A percentile compares a stretch with the other conserved stretches of the same genome.
phyloP scores from a whole-genome alignment of 2,329 filamentous ascomycete species.

The Pyricularia sp. region DNA sequence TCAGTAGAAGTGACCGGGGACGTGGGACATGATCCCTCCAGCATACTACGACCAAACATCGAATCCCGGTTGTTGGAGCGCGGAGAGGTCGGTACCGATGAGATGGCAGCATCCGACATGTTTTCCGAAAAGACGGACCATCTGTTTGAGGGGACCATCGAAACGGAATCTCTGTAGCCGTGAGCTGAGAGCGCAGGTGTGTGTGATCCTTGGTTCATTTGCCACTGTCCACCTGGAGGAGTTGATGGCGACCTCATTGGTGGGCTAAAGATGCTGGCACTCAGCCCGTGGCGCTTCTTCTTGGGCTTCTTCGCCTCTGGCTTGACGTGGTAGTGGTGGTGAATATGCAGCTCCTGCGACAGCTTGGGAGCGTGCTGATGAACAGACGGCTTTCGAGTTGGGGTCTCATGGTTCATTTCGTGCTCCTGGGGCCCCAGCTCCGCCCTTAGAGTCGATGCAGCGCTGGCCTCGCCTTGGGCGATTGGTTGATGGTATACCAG shows the following conservation, averaged over 20 bases:
- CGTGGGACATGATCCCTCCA: slow-evolving; percentile 59
- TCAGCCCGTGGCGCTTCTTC: slow-evolving; percentile 58
- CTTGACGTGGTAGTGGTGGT: slow-evolving; percentile 80
- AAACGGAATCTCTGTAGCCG: slow-evolving; percentile 35
- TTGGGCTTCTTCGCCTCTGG: slow-evolving; percentile 43
- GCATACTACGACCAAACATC: slow-evolving; percentile 62
- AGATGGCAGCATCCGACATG: slow-evolving; percentile 51
- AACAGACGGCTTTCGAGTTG: neutral
- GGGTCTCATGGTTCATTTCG: neutral
- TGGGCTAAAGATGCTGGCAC: slow-evolving; percentile 48
- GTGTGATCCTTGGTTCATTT: slow-evolving; percentile 24
- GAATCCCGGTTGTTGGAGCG: slow-evolving; percentile 59
- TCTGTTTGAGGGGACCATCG: slow-evolving; percentile 34
- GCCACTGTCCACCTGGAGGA: slow-evolving; percentile 24
- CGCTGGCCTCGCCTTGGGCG: slow-evolving; percentile 23
- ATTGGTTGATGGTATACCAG: slow-evolving; percentile 66
- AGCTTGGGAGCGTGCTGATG: slow-evolving; percentile 18
- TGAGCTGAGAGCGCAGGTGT: slow-evolving; percentile 28
- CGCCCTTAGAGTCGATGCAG: slow-evolving; percentile 48
- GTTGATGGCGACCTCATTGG: slow-evolving; percentile 26
- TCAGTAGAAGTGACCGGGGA: slow-evolving; percentile 69
- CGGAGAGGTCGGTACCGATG: slow-evolving; percentile 72
- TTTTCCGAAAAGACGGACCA: slow-evolving; percentile 53
- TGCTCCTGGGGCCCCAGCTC: slow-evolving; percentile 43
- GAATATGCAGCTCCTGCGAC: slow-evolving; percentile 75